Percentiles rank a stretch among this genome's conserved stretches.
Evolutionary conservation across 2,329 filamentous ascomycete species (phyloP).

Genomic region (Amphichorda felina): DNA sequence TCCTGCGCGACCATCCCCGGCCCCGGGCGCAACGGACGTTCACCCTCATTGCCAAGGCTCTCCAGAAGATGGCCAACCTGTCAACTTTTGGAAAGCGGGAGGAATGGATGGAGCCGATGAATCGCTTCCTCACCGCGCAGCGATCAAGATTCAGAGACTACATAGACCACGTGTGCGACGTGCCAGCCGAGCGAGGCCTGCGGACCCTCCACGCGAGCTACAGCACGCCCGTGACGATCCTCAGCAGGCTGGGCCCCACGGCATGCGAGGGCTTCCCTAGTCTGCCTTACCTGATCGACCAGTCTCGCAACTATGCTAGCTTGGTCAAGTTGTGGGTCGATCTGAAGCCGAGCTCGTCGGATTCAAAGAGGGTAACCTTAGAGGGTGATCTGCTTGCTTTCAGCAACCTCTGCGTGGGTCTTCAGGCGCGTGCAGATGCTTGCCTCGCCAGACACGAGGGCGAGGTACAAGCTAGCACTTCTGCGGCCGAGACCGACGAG

Average conservation of each 20-base stretch:
- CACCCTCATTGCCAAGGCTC: constrained; percentile 82
- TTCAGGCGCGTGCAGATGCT: constrained; percentile 38
- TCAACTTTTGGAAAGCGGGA: constrained; percentile 89
- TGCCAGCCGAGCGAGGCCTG: constrained; percentile 58
- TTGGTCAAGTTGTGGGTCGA: constrained; percentile 75
- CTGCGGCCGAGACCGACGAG: constrained; percentile 12
- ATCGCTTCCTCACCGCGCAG: constrained; percentile 66
- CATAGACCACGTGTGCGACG: constrained; percentile 75
- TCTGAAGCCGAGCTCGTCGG: constrained; percentile 18
- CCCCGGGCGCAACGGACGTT: constrained; percentile 75
- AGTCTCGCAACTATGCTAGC: constrained; percentile 72
- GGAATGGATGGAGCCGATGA: constrained; percentile 99
- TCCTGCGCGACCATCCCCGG: constrained; percentile 72
- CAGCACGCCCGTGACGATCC: constrained; percentile 83
- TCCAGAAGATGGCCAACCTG: constrained; percentile 85
- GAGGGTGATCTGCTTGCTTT: constrained; percentile 43
- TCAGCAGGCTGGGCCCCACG: constrained; percentile 66
- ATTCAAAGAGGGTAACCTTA: constrained; percentile 7
- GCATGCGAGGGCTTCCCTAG: constrained; percentile 88
- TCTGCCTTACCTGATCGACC: constrained; percentile 85
- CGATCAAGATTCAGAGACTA: constrained; percentile 75
- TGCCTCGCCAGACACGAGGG: constrained; percentile 38
- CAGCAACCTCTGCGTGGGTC: constrained; percentile 33
- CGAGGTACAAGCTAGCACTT: constrained; percentile 10
- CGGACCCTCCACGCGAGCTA: constrained; percentile 69